Base-by-base conservation (phyloP, 495 filamentous ascomycete species). In the Penicillium chermesinum region DNA sequence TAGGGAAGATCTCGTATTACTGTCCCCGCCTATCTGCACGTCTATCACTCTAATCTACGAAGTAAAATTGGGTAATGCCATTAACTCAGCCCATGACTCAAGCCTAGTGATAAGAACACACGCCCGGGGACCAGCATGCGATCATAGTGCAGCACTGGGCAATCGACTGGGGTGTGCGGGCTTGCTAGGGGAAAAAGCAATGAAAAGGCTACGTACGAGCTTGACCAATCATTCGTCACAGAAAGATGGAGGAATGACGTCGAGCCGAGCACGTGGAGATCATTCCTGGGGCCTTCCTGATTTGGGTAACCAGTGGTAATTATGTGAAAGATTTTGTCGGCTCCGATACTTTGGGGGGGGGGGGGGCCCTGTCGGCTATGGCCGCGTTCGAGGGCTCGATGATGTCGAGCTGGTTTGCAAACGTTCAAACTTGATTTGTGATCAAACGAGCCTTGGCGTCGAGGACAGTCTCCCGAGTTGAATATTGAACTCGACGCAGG, bases 181-280 rank as follows among this genome's bases (percentile, higher is more conserved):
- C n/a, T 43, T 43, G 30, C 21, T 32, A 30, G 22, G 7, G 30
- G 20, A 13, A 32, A 41, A 21, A 41, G 38, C 19, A 41, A 37
- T 9, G 18, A 9, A 36, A 43, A 50, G 32, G 10, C 9, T 19
- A 44, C 38, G 12, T 30, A 16, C 7, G 13, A 33, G 16, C n/a
- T 42, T 10, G 25, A 5, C 25, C 25, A 30, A 30, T 30, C 5
- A 10, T 40, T 40, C 13, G 13, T 17, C 17, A 5, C 15, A 41
- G 8, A 21, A 18, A 25, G 44, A 53, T 53, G 50, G 8, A 21
- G 17, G 17, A 39, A 53, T 53, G 50, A 52, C 49, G 43, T 52
- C 44, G 38, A 44, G 32, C 34, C 39, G 32, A 13, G 32, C 39
- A 47, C 38, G 44, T 39, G 44, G 50, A 47, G 44, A 46, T 34